These are phyloP conservation scores for Brassica juncea DNA, from an alignment of 345 rosid species.

Conservation along the genomic window DNA sequence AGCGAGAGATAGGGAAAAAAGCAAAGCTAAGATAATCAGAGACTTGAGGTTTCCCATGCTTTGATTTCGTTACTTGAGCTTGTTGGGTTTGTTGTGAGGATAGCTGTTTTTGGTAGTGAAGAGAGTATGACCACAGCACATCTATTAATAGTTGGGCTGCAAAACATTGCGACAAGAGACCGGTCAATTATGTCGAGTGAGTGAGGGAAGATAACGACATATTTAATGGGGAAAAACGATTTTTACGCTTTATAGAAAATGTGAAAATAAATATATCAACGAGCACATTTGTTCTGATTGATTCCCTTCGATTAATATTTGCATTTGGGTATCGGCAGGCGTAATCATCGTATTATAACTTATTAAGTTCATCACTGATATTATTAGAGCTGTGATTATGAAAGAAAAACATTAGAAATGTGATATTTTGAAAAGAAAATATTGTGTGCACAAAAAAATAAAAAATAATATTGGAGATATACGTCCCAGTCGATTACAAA, in stretches of 20 bases:
- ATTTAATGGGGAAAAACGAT: not conserved
- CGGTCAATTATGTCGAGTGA: conserved; percentile 33
- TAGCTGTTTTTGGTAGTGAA: conserved; percentile 15
- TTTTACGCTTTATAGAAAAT: not conserved
- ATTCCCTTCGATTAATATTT: not conserved
- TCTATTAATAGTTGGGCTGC: conserved; percentile 24
- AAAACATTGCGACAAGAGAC: conserved; percentile 32
- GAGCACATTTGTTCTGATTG: not conserved
- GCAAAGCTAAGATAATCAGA: conserved; percentile 24
- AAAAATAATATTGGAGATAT: too few species aligned
- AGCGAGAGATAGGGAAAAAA: conserved; percentile 25
- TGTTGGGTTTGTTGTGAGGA: conserved; percentile 14
- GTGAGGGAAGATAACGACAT: conserved; percentile 21
- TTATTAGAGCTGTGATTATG: not conserved
- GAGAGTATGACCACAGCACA: not conserved
- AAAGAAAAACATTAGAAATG: not conserved
- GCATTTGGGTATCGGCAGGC: not conserved
- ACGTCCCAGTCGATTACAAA: not conserved
- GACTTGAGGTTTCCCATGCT: conserved; percentile 30
- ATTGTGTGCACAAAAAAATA: too few species aligned
- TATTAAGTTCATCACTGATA: not conserved
- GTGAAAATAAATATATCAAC: not conserved
- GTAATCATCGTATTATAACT: not conserved
- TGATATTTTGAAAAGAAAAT: not conserved
- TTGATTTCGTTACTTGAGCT: conserved; percentile 7